Conservation (phyloP, 306 rosid genomes). For the Arachis stenosperma region DNA sequence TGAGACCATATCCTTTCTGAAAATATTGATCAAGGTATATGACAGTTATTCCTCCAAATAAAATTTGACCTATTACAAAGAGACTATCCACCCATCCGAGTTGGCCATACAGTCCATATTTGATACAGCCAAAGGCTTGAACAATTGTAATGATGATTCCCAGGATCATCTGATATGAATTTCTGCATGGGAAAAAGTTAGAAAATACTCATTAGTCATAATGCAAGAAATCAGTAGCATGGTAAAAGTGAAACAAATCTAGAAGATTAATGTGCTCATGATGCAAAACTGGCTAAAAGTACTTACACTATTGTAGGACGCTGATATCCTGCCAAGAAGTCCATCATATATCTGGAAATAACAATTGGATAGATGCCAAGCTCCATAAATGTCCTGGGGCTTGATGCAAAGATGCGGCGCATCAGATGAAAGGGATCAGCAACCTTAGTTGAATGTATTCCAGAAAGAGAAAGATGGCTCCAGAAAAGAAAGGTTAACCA, state of each 20-base stretch:
- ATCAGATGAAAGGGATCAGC: constrained; percentile 85
- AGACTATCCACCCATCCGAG: constrained; percentile 87
- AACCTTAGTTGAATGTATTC: constrained; percentile 76
- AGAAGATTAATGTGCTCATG: neutral
- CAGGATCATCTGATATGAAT: constrained; percentile 76
- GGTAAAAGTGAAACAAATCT: neutral
- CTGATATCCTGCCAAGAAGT: constrained; percentile 58
- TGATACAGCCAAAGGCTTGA: constrained; percentile 80
- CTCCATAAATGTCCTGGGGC: constrained; percentile 88
- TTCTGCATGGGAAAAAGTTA: constrained; percentile 37
- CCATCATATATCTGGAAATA: constrained; percentile 68
- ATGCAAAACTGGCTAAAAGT: neutral
- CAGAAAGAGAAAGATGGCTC: constrained; percentile 79
- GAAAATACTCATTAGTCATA: neutral
- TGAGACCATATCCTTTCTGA: constrained; percentile 82
- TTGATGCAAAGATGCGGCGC: constrained; percentile 76
- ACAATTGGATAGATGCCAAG: constrained; percentile 75
- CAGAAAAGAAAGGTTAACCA: constrained; percentile 74
- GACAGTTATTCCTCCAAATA: constrained; percentile 79
- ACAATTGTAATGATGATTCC: constrained; percentile 83
- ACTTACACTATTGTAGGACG: neutral
- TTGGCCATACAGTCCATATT: constrained; percentile 83
- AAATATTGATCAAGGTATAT: constrained; percentile 82
- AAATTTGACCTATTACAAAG: constrained; percentile 71
- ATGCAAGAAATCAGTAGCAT: neutral